Base-by-base conservation (phyloP, 805 yeast species). In the Ogataea neopini region DNA sequence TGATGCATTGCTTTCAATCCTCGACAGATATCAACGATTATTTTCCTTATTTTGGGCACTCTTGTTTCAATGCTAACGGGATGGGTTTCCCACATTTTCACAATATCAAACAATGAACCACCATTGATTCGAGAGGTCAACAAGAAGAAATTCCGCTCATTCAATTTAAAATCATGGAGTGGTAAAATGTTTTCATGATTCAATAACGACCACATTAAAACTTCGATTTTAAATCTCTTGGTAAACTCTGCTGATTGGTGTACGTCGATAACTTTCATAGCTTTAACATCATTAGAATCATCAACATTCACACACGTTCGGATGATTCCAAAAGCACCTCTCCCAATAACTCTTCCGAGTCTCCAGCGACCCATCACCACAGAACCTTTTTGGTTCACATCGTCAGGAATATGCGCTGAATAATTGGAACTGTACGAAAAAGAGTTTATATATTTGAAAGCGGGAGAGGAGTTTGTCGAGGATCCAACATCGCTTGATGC, bases 291-390 rank as follows among this genome's bases (percentile, higher is more conserved):
- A 14, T 45, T 30, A 0, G 44, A 17, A 28, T 56, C 48, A 9
- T 52, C 43, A 14, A 53, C 50, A 47, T 51, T 44, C 11, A 47
- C 45, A 35, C 64, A 58, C 11, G 60, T 60, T 18, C 96, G 71
- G 9, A 90, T 84, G 23, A 84, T 76, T 9, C 96, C 96, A 86
- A 94, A 91, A 0, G 96, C 95, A 11, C 97, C 97, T 61, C 79
- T 80, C 1, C 96, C 96, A 51, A 89, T 83, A 9, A 84, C 76
- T 55, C 81, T 81, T 1, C 95, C 96, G 25, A 90, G 62, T 25
- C 61, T 63, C 69, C 76, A 73, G 4, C 48, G 49, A 13, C 79
- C 82, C 69, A 84, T 54, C 1, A 89, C 79, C 19, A 75, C 63
- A 11, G 86, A 83, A 0, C 95, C 96, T 50, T 77, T 80, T 48